Base-by-base conservation (phyloP, 2,329 filamentous ascomycete species). In the Paraphaeosphaeria sporulosa region DNA sequence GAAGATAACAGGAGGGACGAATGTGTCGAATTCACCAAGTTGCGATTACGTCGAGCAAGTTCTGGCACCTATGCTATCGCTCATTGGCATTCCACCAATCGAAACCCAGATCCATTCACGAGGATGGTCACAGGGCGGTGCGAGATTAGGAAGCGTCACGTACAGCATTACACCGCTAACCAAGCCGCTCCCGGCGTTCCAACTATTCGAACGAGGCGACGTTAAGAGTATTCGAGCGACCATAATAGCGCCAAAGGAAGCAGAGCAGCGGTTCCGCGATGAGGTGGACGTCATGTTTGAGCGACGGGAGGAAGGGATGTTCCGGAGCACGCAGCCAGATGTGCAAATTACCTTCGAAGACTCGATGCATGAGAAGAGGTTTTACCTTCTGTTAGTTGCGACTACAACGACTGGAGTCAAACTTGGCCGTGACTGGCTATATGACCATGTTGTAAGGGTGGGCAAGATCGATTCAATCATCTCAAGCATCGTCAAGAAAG, bases 31-130 rank as follows among this genome's bases (percentile, higher is more conserved):
- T 34, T 83, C 84, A 0, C 85, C 85, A 8, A 85, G 83, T 2
- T 81, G 80, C 67, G 86, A 89, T 51, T 88, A 88, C 65, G 75
- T 86, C 10, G 62, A 74, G 2, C 82, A 87, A 66, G 85, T 88
- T 3, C 78, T 89, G 6, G 67, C 84, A 2, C 86, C 86, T 0
- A 84, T 83, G 58, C 80, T 88, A 23, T 62, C 75, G 1, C 75
- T 70, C 32, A 78, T 88, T 36, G 85, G 85, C 5, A 74, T 87
- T 15, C 83, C 84, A 2, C 64, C 60, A 3, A 78, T 87, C 44
- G 68, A 72, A 0, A 69, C 80, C 3, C 68, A 69, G 1, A 68
- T 87, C 25, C 73, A 80, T 12, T 77, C 78, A 54, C 78, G 86
- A 19, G 85, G 86, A n/a, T 88, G 86, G 86, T 79, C 78, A 13